Base-by-base conservation (phyloP, 2,329 filamentous ascomycete species). In the Verticillium tricorpus region DNA sequence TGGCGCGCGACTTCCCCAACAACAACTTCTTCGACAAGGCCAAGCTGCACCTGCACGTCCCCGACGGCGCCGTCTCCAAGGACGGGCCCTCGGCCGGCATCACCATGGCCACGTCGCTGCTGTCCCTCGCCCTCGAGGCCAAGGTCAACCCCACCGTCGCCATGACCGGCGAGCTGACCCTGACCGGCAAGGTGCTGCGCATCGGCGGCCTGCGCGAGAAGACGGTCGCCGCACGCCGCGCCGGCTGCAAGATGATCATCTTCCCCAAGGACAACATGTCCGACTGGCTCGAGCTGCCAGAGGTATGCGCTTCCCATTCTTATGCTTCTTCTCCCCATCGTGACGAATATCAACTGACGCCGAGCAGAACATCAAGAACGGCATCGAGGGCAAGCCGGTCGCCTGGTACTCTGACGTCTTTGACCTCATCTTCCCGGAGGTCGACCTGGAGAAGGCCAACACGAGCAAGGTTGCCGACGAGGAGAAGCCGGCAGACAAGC, bases 1-100 rank as follows among this genome's bases (percentile, higher is more conserved):
- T 98, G 83, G 93, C 90, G 8, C 89, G 87, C 71, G 80, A 90
- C 50, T 99, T 93, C 79, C 89, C 93, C 0, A 88, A 92, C 62
- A 99, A 99, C 76, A 86, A 88, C 73, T 99, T 98, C 82, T 97
- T 99, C 71, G 92, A 98, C 72, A 93, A 95, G 78, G 95, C 94
- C 11, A 92, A 90, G 78, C 86, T 99, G 73, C 95, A 99, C 76
- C 82, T 99, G 67, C 95, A 99, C 80, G 96, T 96, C 63, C 95
- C 95, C 0, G 95, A 99, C 74, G 95, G 95, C 6, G 95, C 95
- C 9, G 93, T 97, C 61, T 91, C 91, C 68, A 99, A 99, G 78
- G 95, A 99, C 73, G 95, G 90, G 0, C 91, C 91, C 5, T 93
- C 90, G 57, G 95, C 95, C 22, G 95, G 95, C 73, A 95, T 99